Evolutionary conservation across 768 basidiomycete genomes (phyloP), one percentile per base, ranked within the genome.

Genomic region (Zangia roseola): DNA sequence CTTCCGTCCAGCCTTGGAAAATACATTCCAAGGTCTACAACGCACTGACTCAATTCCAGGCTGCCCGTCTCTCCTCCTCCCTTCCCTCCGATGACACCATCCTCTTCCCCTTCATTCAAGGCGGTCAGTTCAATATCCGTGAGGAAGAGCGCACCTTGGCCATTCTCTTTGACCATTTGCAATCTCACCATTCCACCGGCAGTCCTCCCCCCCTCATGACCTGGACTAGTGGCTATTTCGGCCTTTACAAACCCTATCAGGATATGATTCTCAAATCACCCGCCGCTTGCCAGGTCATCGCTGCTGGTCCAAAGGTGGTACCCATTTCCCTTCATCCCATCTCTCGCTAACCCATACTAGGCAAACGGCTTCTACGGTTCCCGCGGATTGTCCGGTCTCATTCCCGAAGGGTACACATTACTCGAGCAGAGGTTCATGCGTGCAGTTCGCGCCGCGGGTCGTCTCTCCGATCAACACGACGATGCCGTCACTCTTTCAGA

Each of bases 311-410:
- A 3, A 82, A 88, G 75, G 94, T 93, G 44, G 75, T 46, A 33
- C 3, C 47, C 24, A 20, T 26, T 31, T 25, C 26, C 41, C 42
- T 19, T 28, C 49, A 10, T 36, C 6, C 3, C 28, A 8, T 19
- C 20, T 40, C 28, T 31, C 43, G 26, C 47, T 58, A 8, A 48
- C 40, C 47, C 20, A 14, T 43, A 10, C 16, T 42, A 97, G 93
- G 93, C 97, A 19, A 99, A 99, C 61, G 97, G 97, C 0, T 99
- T 99, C 65, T 92, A 82, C 64, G 86, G 86, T 3, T 97, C 94
- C 3, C 77, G 74, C 40, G 97, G 97, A 2, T 71, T 97, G 13
- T 98, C 95, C 10, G 86, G 91, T 12, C 81, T 92, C 48, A 94
- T 99, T 58, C 97, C 97, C 6, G 95, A 95, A 65, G 97, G 85